phyloP scores from a whole-genome alignment of 805 yeast genomes.

The Starmerella geochares region DNA sequence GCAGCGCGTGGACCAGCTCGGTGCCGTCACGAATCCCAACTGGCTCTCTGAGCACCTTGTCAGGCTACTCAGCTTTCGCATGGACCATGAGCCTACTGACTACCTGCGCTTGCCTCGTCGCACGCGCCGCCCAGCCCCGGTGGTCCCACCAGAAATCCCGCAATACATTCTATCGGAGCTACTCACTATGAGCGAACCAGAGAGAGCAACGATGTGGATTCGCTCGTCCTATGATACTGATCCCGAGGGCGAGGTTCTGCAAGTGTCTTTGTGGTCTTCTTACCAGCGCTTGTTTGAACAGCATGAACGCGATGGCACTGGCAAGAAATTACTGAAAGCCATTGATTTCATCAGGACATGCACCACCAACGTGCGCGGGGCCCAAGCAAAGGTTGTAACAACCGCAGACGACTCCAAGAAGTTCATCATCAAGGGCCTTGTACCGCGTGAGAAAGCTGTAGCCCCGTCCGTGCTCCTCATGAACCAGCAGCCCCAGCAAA shows the following conservation, averaged over 20 bases:
- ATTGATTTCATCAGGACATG: slow-evolving; percentile 95
- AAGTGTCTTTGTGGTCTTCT: slow-evolving; percentile 89
- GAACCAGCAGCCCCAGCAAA: slow-evolving; percentile 7
- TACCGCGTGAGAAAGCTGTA: slow-evolving; percentile 52
- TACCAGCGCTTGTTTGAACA: slow-evolving; percentile 79
- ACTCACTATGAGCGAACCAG: slow-evolving; percentile 65
- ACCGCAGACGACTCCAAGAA: slow-evolving; percentile 56
- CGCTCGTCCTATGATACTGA: slow-evolving; percentile 79
- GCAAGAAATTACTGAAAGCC: slow-evolving; percentile 67
- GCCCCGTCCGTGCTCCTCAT: slow-evolving; percentile 22
- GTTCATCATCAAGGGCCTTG: slow-evolving; percentile 88
- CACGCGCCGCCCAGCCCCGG: slow-evolving; percentile 54
- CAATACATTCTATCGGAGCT: slow-evolving; percentile 49
- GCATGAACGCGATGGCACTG: slow-evolving; percentile 41
- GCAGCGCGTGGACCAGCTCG: slow-evolving; percentile 45
- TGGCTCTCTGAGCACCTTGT: slow-evolving; percentile 54
- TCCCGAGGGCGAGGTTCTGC: slow-evolving; percentile 77
- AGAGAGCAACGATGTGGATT: slow-evolving; percentile 89
- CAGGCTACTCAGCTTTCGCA: slow-evolving; percentile 43
- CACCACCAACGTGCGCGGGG: slow-evolving; percentile 72
- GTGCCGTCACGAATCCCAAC: slow-evolving; percentile 36
- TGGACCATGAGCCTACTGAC: slow-evolving; percentile 33
- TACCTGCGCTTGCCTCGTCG: slow-evolving; percentile 33
- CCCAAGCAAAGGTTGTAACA: slow-evolving; percentile 85
- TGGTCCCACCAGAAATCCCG: slow-evolving; percentile 52